Conservation (phyloP, 306 rosid species). For the Senna siamea region DNA sequence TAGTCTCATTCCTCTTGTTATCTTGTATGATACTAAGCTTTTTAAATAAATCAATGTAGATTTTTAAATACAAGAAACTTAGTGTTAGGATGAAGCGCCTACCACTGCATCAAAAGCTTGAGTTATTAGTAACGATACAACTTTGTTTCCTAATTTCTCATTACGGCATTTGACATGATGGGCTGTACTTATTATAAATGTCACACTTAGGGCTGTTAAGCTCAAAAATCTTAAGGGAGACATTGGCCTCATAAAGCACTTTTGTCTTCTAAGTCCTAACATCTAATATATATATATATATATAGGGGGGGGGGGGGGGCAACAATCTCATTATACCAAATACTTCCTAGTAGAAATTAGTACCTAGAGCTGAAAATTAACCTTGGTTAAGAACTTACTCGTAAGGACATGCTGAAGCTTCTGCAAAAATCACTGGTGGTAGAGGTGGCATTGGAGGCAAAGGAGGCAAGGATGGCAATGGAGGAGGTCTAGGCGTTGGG, state of each 20-base stretch:
- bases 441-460: constrained; percentile 46
- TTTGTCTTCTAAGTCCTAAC: too few relatives aligned
- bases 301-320: too few relatives aligned
- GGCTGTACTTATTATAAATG: neutral
- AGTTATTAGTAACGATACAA: neutral
- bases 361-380: neutral
- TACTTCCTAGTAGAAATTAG: neutral
- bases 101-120: too few relatives aligned
- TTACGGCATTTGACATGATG: neutral
- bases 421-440: constrained; percentile 61
- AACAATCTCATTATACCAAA: neutral
- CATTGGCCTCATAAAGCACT: neutral
- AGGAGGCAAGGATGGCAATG: constrained; percentile 43
- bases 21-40: neutral
- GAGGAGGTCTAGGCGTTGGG: constrained; percentile 44
- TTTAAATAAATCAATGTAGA: too few relatives aligned
- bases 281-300: too few relatives aligned
- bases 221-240: neutral
- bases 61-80: neutral
- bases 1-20: too few relatives aligned
- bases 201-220: neutral
- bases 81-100: too few relatives aligned
- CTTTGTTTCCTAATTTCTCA: neutral
- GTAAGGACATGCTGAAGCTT: constrained; percentile 76
- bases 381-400: constrained; percentile 54